Base-by-base conservation (phyloP, 2,329 filamentous ascomycete species). In the Gliomastix tumulicola region DNA sequence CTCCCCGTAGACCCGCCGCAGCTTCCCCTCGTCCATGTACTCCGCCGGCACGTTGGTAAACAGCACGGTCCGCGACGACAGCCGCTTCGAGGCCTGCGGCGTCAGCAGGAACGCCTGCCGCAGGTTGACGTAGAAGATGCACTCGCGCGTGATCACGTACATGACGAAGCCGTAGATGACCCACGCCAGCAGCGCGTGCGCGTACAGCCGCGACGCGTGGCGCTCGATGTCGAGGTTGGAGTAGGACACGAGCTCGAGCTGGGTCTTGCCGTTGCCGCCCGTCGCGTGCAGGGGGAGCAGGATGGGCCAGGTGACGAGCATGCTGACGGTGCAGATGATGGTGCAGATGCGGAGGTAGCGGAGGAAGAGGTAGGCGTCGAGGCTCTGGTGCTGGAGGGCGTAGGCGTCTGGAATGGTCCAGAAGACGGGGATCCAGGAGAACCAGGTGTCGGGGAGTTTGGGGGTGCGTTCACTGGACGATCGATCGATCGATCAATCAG, bases 91-190 rank as follows among this genome's bases (percentile, higher is more conserved):
- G 53, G 94, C 89, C 34, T 84, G 69, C 1, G 85, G 88, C 3
- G 88, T 86, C 39, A 94, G 70, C 13, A 89, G 76, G 65, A 94
- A 97, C 1, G 90, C 90, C 62, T 97, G 92, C 44, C 90, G 85
- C 36, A 97, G 65, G 50, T 94, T 94, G 65, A 96, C 86, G 59
- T 88, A 94, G 71, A 82, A 97, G 49, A 97, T 82, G 54, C 82
- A 82, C 60, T 98, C 92, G 42, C 90, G 79, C 21, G 87, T 87
- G 37, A 98, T 79, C 51, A 88, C 85, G 60, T 87, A 90, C 58
- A 96, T 80, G 40, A 97, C 72, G 56, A 96, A 96, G 38, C 76
- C 66, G 49, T 94, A 88, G 54, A 88, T 95, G 36, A 87, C 60
- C 74, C 84, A 94, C 1, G 82, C 85, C 21, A 90, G 68, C 30